Evolutionary conservation across 176 grass and related monocot species (phyloP), one percentile per base, ranked within the genome.

Genomic region (Oryza coarctata): DNA sequence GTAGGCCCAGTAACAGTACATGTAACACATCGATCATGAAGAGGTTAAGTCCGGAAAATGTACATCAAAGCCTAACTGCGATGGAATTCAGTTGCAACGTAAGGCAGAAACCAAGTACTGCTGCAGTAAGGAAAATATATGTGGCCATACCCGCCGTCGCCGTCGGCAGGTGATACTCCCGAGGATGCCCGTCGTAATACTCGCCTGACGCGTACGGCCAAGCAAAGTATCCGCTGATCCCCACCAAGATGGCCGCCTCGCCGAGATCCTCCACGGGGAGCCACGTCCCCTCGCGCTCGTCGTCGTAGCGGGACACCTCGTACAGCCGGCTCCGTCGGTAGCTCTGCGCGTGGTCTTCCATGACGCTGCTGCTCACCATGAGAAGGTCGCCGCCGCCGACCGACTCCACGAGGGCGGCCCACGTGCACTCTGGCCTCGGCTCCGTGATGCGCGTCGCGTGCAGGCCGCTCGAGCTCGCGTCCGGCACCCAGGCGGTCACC

Each of bases 201-300:
- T 40, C 38, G 8, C 9, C 41, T 1, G 41, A 13, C 41, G 41
- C 13, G 41, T 44, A 44, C 41, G 41, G 41, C 17, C 6, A 3
- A 52, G 49, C 49, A 52, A 52, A 62, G 23, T 61, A 26, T 0
- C 73, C 58, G 52, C 22, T 1, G 45, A 49, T 49, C 73, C 73
- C 73, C 14, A n/a, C 52, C 73, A 76, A 9, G 73, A 76, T 61
- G 3, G 73, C 50, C 32, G 50, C 58, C 73, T 76, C 50, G 31
- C 73, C 50, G 13, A 76, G 50, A n/a, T 76, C 49, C 50, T 61
- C 25, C 50, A 76, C 50, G 5, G 50, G 73, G 73, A 9, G 20
- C 73, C 73, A 76, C 73, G 32, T 3, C 3, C 32, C 32, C 32
- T 33, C 32, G 32, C 32, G 18, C n/a, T n/a, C n/a, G n/a, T 76